Evolutionary conservation across 106 monocot genomes (phyloP), one percentile per base, ranked within the genome.

Genomic region (Amphibolis antarctica): DNA sequence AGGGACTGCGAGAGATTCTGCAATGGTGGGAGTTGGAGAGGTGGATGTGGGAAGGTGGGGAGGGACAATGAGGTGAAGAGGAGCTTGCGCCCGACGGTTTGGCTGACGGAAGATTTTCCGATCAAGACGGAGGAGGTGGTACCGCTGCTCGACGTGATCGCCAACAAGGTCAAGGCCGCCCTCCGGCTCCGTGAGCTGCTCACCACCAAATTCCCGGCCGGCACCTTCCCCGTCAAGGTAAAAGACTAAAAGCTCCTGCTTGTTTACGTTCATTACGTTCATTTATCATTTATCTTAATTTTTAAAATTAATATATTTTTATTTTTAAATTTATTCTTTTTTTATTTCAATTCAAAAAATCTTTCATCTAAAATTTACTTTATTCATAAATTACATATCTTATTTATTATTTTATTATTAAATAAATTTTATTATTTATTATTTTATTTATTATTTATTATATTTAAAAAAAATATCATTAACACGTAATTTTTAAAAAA

Each of bases 21-120:
- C 19, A 43, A 56, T 53, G 54, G 53, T 18, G 60, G 60, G 1
- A 28, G 75, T 59, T 71, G 64, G 45, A 47, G 53, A 18, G n/a
- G 28, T 44, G 13, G 60, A n/a, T 17, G 23, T 20, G 61, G 26
- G 46, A 72, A 59, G 46, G 83, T 60, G 53, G 74, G 81, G 15
- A 87, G 76, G 80, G 92, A 92, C 82, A 88, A 88, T 82, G 92
- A 92, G 82, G 73, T 75, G 74, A 80, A 85, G 85, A 92, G 85
- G 85, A 88, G 64, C 63, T 64, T 92, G 78, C 71, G 78, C 45
- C 88, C 92, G 0, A 59, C 72, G 21, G 78, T 92, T 22, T 92
- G 92, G 92, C 74, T 92, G 27, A 88, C 92, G 0, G 92, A 88
- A 76, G 92, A 92, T 26, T 92, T 92, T 49, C 92, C 92, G 3